Percentiles rank a stretch among this genome's conserved stretches.
These are phyloP conservation scores for Phytopythium delawarense DNA, from an alignment of 352 stramenopile species.

Conservation along the genomic window DNA sequence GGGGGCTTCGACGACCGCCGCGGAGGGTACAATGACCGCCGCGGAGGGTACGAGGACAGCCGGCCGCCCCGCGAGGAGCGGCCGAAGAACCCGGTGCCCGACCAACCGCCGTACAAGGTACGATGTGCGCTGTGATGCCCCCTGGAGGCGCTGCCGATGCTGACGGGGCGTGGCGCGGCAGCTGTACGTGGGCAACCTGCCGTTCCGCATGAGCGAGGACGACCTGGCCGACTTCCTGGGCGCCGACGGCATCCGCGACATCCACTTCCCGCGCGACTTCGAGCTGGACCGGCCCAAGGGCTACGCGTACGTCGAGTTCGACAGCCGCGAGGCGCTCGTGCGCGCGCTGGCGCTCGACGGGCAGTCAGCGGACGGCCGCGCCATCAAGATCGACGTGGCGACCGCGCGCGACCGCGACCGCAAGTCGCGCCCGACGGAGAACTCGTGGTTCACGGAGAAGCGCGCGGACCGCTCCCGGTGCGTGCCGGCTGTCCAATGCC, in stretches of 20 bases:
- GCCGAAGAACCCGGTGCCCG: constrained; percentile 72
- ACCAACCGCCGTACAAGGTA: constrained; percentile 79
- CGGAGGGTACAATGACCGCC: constrained; percentile 23
- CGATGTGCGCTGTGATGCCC: not conserved
- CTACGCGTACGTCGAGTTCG: constrained; percentile 86
- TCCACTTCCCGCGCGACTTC: constrained; percentile 65
- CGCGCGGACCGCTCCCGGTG: constrained; percentile 46
- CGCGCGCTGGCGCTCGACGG: constrained; percentile 60
- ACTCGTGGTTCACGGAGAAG: constrained; percentile 48
- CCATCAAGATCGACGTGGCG: constrained; percentile 71
- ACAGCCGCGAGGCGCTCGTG: constrained; percentile 57
- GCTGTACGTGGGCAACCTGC: constrained; percentile 80
- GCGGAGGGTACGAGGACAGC: constrained; percentile 20
- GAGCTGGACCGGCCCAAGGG: constrained; percentile 69
- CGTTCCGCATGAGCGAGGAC: constrained; percentile 62
- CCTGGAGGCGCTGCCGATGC: not conserved
- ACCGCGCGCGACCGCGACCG: constrained; percentile 37
- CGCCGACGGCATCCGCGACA: constrained; percentile 50
- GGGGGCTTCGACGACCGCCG: constrained; percentile 14
- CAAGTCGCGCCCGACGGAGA: constrained; percentile 36
- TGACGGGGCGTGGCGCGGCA: constrained; percentile 13
- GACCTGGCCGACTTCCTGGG: constrained; percentile 73
- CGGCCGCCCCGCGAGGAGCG: constrained; percentile 30
- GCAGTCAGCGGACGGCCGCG: constrained; percentile 27
- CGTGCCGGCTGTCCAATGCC: constrained; percentile 1